Evolutionary conservation across 768 basidiomycete species (phyloP), one percentile per base, ranked within the genome.

Genomic region (Neoboletus subvelutipes): DNA sequence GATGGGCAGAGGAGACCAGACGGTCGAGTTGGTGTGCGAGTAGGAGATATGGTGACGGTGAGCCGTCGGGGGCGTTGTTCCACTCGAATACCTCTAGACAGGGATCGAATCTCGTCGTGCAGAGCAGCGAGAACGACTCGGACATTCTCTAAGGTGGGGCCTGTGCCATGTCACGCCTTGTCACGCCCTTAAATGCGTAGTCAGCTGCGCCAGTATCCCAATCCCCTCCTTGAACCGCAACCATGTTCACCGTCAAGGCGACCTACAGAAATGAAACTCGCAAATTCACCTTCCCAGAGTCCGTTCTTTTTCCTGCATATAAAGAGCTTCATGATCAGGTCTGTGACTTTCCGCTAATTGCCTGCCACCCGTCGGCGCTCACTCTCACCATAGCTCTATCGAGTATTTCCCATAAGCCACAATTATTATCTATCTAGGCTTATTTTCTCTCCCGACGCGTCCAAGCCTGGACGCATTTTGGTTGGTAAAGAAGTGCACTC

Each of bases 161-260:
- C 29, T 34, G 41, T 39, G 56, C 20, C 49, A 42, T 50, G 63
- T 60, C 58, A 68, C 66, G 22, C 57, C 34, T 0, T 39, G 68
- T 70, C 66, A 72, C 68, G 18, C 43, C 39, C 39, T 55, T 64
- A 62, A 63, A 67, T 60, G 45, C 45, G 45, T 54, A 39, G 50
- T 57, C 50, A 51, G 65, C 66, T 61, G 68, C 63, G 63, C 56
- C 37, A 24, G 4, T 17, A 10, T 40, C 34, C 22, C 54, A 64
- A 28, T 39, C 45, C 51, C 59, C 42, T 33, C 31, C 66, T 68
- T 58, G 59, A 26, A 29, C 69, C 53, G 45, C 61, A 62, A 71
- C 76, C 73, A 85, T 86, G 82, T 90, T 90, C 77, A 83, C 83
- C 55, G 81, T 91, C 67, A 92, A 92, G 73, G 88, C 84, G n/a